Evolutionary conservation across 805 yeast species (phyloP).

Genomic region (Suhomyces emberorum): DNA sequence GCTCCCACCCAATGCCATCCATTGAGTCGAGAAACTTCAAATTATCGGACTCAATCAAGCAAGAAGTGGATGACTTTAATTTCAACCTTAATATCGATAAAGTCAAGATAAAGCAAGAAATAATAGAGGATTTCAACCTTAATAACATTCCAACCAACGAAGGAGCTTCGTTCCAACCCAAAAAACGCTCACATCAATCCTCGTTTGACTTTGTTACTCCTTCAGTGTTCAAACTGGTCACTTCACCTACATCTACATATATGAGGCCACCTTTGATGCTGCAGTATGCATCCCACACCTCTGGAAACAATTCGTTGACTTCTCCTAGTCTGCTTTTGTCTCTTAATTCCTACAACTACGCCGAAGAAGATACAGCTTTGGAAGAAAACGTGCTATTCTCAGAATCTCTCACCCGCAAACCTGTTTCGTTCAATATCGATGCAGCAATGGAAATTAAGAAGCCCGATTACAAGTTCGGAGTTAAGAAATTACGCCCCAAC

Average conservation of each 20-base stretch:
- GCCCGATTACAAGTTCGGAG: neutral
- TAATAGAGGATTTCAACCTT: constrained; percentile 36
- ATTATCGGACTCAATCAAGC: too few species aligned
- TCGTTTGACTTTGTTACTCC: constrained; percentile 14
- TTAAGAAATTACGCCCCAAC: neutral
- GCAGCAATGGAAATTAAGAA: constrained; percentile 6
- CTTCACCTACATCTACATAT: constrained; percentile 5
- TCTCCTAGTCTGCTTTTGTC: constrained; percentile 37
- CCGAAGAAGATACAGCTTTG: constrained; percentile 12
- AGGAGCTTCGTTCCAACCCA: constrained; percentile 6
- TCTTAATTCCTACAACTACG: constrained; percentile 26
- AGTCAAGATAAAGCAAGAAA: constrained; percentile 34
- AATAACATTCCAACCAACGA: constrained; percentile 33
- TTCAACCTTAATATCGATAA: constrained; percentile 13
- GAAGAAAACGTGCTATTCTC: constrained; percentile 5
- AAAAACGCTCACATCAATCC: constrained; percentile 1
- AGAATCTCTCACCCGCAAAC: constrained; percentile 3
- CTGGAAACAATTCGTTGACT: constrained; percentile 21
- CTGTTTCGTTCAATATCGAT: constrained; percentile 2
- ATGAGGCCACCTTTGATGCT: neutral
- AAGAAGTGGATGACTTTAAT: constrained; percentile 3
- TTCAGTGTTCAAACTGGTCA: constrained; percentile 8
- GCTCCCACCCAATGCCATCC: constrained; percentile 14
- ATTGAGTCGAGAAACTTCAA: constrained; percentile 1
- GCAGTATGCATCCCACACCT: constrained; percentile 1